A percentile compares a stretch with the other conserved stretches of the same genome.
Evolutionary conservation across 164 flowering plant genomes (phyloP).

Genomic region (Liquidambar formosana): DNA sequence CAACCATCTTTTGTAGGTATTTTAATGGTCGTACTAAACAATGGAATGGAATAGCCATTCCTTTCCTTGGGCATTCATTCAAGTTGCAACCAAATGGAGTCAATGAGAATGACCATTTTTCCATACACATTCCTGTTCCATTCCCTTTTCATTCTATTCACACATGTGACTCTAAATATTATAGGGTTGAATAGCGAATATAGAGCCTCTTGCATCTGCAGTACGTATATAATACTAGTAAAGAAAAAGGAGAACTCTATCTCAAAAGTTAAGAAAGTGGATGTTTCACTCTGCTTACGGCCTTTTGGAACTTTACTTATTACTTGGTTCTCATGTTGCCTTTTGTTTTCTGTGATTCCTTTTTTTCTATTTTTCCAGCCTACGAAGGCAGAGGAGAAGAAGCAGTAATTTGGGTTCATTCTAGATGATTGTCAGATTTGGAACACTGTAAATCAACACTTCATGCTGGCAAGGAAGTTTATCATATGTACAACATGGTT

Average conservation of each 20-base stretch:
- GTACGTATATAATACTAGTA: not conserved
- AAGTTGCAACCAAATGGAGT: too few species aligned
- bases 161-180: too few species aligned
- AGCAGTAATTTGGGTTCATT: constrained; percentile 28
- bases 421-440: not conserved
- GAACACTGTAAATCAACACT: not conserved
- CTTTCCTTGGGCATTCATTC: too few species aligned
- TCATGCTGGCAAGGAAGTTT: not conserved
- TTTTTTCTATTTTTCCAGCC: constrained; percentile 38
- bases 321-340: not conserved
- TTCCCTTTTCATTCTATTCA: too few species aligned
- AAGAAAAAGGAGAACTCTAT: too few species aligned
- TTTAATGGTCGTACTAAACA: too few species aligned
- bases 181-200: too few species aligned
- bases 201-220: too few species aligned
- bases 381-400: constrained; percentile 64
- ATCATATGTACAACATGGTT: not conserved
- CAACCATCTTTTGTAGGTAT: too few species aligned
- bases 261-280: not conserved
- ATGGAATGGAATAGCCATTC: too few species aligned
- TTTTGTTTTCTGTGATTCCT: not conserved
- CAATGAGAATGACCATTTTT: too few species aligned
- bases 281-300: not conserved
- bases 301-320: not conserved
- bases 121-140: too few species aligned